These are phyloP conservation scores for Magnolia kwangsiensis DNA, from an alignment of 164 flowering plant genomes.

Conservation along the genomic window DNA sequence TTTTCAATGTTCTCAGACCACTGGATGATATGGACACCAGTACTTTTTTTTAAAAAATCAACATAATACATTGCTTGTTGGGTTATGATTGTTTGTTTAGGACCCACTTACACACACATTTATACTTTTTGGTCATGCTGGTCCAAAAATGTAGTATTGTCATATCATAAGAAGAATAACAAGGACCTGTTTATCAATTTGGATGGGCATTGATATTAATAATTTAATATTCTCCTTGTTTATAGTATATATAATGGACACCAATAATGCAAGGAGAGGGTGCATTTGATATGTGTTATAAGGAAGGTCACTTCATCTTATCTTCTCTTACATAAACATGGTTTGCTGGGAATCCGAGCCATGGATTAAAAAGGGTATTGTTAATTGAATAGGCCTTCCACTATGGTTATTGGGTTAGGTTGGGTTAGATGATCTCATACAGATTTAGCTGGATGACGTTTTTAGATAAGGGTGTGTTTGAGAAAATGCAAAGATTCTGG, in stretches of 20 bases:
- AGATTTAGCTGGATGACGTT: too few species aligned
- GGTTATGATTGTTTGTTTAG: background rate
- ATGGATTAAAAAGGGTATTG: too few species aligned
- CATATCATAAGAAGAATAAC: background rate
- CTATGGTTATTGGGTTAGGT: background rate
- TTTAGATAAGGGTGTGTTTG: too few species aligned
- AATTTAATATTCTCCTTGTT: background rate
- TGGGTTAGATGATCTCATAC: too few species aligned
- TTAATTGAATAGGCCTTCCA: background rate
- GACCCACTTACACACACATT: background rate
- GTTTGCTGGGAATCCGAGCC: background rate
- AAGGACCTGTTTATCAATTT: background rate
- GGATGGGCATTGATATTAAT: background rate
- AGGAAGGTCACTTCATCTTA: constrained; percentile 29
- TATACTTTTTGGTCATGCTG: background rate
- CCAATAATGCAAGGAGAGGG: background rate
- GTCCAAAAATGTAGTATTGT: background rate
- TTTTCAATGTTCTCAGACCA: background rate
- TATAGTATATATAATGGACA: background rate
- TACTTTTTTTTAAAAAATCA: background rate
- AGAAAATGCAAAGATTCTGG: too few species aligned
- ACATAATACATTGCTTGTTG: too few species aligned
- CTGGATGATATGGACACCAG: constrained; percentile 15
- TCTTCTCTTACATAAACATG: constrained; percentile 10
- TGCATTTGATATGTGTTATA: constrained; percentile 13